phyloP scores from a whole-genome alignment of 2,329 filamentous ascomycete genomes.

The Tolypocladium sp. region DNA sequence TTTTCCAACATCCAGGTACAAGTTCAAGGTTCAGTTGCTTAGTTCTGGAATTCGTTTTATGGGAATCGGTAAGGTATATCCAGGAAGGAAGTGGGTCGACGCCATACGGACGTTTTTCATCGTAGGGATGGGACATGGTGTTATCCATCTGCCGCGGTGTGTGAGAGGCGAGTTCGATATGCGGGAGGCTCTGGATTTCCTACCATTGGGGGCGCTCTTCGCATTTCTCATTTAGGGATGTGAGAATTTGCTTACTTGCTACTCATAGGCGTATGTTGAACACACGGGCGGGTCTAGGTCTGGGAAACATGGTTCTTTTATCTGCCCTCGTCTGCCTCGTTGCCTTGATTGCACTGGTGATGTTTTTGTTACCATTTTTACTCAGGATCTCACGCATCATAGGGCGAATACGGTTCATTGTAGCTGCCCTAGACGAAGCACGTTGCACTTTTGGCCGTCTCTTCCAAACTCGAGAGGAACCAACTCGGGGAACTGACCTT shows the following conservation, averaged over 20 bases:
- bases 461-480: conserved; percentile 11
- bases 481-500: conserved; percentile 6
- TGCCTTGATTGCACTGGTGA: too few species aligned
- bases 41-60: not conserved
- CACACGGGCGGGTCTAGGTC: not conserved
- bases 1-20: not conserved
- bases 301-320: not conserved
- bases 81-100: not conserved
- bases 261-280: not conserved
- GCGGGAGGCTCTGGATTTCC: not conserved
- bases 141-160: not conserved
- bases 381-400: not conserved
- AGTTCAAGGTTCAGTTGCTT: not conserved
- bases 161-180: not conserved
- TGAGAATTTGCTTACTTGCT: not conserved
- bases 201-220: not conserved
- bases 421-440: conserved; percentile 6
- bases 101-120: not conserved
- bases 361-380: not conserved
- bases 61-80: not conserved
- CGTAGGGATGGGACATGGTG: not conserved
- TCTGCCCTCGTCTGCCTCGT: not conserved
- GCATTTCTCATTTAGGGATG: not conserved
- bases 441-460: conserved; percentile 1
- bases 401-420: not conserved